phyloP scores from a whole-genome alignment of 2,329 filamentous ascomycete species.

The Xylariaceae sp. region DNA sequence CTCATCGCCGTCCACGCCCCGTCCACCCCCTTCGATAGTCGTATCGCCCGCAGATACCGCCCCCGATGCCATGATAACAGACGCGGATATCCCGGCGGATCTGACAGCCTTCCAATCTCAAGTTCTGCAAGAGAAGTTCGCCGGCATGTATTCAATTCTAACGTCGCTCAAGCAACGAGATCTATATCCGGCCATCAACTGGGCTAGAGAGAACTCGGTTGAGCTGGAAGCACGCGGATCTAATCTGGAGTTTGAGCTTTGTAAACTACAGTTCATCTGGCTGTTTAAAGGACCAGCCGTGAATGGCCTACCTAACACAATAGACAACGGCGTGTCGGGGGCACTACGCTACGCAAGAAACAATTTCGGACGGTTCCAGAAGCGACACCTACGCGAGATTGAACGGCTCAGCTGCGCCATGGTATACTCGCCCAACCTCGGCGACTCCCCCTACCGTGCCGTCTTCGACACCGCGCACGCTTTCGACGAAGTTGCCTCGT shows the following conservation, averaged over 20 bases:
- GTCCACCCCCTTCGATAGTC: slow-evolving; percentile 20
- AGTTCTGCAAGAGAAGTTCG: slow-evolving; percentile 74
- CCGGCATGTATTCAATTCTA: slow-evolving; percentile 86
- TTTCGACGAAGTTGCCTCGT: slow-evolving; percentile 79
- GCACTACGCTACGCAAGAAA: slow-evolving; percentile 73
- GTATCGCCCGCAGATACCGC: slow-evolving; percentile 17
- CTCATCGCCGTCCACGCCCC: slow-evolving; percentile 22
- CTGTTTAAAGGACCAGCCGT: slow-evolving; percentile 64
- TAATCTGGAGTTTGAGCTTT: slow-evolving; percentile 92
- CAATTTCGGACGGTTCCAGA: slow-evolving; percentile 71
- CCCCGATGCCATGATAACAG: slow-evolving; percentile 30
- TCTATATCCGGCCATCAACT: slow-evolving; percentile 77
- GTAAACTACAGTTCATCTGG: slow-evolving; percentile 84
- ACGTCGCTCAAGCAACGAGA: slow-evolving; percentile 71
- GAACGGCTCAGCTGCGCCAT: slow-evolving; percentile 77
- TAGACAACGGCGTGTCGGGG: slow-evolving; percentile 51
- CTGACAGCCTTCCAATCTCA: slow-evolving; percentile 57
- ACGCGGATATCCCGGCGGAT: slow-evolving; percentile 40
- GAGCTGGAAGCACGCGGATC: slow-evolving; percentile 77
- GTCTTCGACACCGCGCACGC: slow-evolving; percentile 71
- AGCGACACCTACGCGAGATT: slow-evolving; percentile 72
- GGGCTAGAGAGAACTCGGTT: slow-evolving; percentile 69
- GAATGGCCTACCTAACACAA: slow-evolving; percentile 51
- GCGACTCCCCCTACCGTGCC: slow-evolving; percentile 69
- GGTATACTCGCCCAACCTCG: slow-evolving; percentile 71